Percentiles rank a stretch among this genome's conserved stretches.
Conservation (phyloP, 768 basidiomycete species). For the Leucosporidium scottii region DNA sequence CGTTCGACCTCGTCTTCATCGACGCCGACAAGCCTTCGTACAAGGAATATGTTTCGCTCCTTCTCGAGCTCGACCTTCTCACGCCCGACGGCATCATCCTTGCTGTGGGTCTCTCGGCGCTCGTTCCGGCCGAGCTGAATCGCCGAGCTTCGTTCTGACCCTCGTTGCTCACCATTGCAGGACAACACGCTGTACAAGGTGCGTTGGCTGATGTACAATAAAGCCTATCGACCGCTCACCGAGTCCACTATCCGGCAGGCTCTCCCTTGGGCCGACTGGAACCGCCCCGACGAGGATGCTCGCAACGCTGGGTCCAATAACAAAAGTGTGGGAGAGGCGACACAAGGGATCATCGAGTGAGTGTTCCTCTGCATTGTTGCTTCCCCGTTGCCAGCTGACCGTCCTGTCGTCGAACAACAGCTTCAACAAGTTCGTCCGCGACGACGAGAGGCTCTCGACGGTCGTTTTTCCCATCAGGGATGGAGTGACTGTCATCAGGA, state of each 20-base stretch:
- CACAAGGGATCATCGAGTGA: slow-evolving; percentile 4
- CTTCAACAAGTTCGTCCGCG: slow-evolving; percentile 18
- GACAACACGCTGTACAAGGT: slow-evolving; percentile 35
- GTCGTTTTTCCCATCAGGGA: slow-evolving; percentile 12
- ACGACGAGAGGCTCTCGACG: slow-evolving; percentile 1
- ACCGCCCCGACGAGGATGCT: background rate
- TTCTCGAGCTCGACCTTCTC: slow-evolving; percentile 16
- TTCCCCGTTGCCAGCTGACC: background rate
- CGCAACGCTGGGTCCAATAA: background rate
- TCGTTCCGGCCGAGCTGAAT: too few relatives aligned
- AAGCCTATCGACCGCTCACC: too few relatives aligned
- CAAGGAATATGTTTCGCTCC: slow-evolving; percentile 12
- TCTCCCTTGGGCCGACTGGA: background rate
- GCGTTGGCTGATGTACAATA: too few relatives aligned
- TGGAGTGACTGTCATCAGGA: slow-evolving; percentile 23
- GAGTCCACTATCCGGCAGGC: background rate
- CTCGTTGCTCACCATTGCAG: background rate
- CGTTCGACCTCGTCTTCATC: slow-evolving; percentile 35
- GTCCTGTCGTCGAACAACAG: background rate
- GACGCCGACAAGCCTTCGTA: slow-evolving; percentile 36
- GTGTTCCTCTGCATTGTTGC: background rate
- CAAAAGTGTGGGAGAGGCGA: background rate
- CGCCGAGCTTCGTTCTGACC: background rate
- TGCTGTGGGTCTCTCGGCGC: slow-evolving; percentile 9
- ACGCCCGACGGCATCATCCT: slow-evolving; percentile 28